A percentile compares a stretch with the other conserved stretches of the same genome.
Evolutionary conservation across 2,329 filamentous ascomycete species (phyloP).

Genomic region (Pyrenochaeta sp.): DNA sequence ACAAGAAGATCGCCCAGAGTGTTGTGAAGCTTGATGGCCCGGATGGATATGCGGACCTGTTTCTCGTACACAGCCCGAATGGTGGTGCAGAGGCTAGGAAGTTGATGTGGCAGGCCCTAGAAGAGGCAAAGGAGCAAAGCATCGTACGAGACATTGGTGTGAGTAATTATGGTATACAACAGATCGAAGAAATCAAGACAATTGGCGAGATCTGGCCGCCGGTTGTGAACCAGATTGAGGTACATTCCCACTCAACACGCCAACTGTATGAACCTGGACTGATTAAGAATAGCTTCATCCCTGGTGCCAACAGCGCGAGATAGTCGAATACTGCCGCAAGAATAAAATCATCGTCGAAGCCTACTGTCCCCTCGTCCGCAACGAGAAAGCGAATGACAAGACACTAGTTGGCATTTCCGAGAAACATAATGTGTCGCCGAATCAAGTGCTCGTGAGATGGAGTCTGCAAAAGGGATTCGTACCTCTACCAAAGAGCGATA

Average conservation of each 20-base stretch:
- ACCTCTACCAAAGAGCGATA: slow-evolving; percentile 52
- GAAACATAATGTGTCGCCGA: slow-evolving; percentile 76
- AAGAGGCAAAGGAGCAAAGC: slow-evolving; percentile 67
- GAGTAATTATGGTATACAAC: slow-evolving; percentile 73
- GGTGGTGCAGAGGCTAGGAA: slow-evolving; percentile 64
- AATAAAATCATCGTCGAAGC: slow-evolving; percentile 69
- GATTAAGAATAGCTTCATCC: slow-evolving; percentile 68
- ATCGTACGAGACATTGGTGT: slow-evolving; percentile 73
- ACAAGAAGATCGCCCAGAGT: slow-evolving; percentile 67
- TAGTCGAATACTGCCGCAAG: slow-evolving; percentile 65
- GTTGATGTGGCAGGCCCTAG: slow-evolving; percentile 72
- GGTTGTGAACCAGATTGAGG: slow-evolving; percentile 78
- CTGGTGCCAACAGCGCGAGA: slow-evolving; percentile 72
- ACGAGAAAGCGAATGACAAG: slow-evolving; percentile 74
- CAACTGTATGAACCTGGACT: not conserved
- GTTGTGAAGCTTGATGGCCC: slow-evolving; percentile 66
- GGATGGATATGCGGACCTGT: slow-evolving; percentile 73
- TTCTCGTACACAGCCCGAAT: slow-evolving; percentile 73
- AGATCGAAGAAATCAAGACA: slow-evolving; percentile 73
- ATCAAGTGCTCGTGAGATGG: slow-evolving; percentile 83
- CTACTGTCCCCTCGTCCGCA: slow-evolving; percentile 74
- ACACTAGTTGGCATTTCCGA: slow-evolving; percentile 70
- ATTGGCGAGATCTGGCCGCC: slow-evolving; percentile 74
- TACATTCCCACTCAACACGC: slow-evolving; percentile 46
- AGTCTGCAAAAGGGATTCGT: slow-evolving; percentile 75